These are phyloP conservation scores for Nicotiana obtusifolia DNA, from an alignment of 257 asterid genomes.

Conservation along the genomic window DNA sequence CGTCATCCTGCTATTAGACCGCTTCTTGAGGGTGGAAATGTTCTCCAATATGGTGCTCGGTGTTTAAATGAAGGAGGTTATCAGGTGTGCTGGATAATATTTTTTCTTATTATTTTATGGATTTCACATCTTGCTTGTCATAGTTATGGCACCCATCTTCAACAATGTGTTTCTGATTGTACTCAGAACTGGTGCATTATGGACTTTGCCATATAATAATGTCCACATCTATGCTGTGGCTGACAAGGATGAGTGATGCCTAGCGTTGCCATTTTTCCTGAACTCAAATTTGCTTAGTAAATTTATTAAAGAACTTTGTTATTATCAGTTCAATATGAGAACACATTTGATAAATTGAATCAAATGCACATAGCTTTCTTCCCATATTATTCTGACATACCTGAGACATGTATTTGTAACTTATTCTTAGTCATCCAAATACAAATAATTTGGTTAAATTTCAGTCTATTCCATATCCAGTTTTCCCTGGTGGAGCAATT, in stretches of 20 bases:
- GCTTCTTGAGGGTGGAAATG: constrained; percentile 79
- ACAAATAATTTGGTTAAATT: constrained; percentile 58
- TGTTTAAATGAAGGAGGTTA: constrained; percentile 94
- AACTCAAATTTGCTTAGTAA: neutral
- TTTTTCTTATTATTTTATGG: neutral
- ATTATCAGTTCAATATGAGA: neutral
- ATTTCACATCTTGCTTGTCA: neutral
- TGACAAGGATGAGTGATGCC: neutral
- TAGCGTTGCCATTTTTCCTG: neutral
- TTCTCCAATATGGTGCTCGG: constrained; percentile 95
- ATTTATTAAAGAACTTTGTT: neutral
- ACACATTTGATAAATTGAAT: neutral
- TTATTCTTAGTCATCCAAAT: constrained; percentile 17
- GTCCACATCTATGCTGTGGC: neutral
- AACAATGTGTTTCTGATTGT: neutral
- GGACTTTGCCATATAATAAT: neutral
- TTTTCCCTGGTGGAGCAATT: constrained; percentile 99
- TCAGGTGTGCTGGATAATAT: constrained; percentile 46
- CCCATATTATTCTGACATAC: neutral
- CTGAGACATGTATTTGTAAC: neutral
- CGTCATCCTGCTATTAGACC: constrained; percentile 80
- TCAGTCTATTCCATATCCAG: constrained; percentile 99
- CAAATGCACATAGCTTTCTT: neutral
- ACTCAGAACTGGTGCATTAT: neutral
- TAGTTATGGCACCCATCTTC: neutral